phyloP scores from a whole-genome alignment of 306 rosid species.

The Oemleria cerasiformis region DNA sequence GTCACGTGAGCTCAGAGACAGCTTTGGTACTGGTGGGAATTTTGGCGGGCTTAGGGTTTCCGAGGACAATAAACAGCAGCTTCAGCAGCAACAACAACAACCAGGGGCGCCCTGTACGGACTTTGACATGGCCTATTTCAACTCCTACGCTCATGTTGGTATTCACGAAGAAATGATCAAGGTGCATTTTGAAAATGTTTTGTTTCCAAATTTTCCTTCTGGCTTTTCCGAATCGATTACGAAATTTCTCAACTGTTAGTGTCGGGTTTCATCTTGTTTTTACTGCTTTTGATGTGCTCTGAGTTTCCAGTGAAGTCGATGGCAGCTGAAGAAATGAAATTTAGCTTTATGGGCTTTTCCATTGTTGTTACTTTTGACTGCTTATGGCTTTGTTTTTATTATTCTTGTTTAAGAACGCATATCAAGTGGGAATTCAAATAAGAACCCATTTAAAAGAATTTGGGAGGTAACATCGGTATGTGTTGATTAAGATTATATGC shows the following conservation, averaged over 20 bases:
- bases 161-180: constrained; percentile 98
- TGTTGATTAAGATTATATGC: not conserved
- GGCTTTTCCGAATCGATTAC: not conserved
- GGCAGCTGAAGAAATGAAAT: not conserved
- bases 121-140: constrained; percentile 90
- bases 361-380: not conserved
- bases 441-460: not conserved
- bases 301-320: not conserved
- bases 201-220: not conserved
- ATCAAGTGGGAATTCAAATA: constrained; percentile 5
- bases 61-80: constrained; percentile 31
- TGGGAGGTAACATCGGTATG: not conserved
- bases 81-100: constrained; percentile 23
- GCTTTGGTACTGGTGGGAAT: constrained; percentile 8
- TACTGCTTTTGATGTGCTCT: no score
- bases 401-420: not conserved
- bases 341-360: not conserved
- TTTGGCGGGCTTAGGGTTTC: constrained; percentile 61
- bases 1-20: constrained; percentile 48
- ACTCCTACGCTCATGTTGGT: constrained; percentile 91
- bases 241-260: not conserved
- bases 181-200: constrained; percentile 30
- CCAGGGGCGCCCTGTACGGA: constrained; percentile 75
- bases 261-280: not conserved
- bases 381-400: not conserved